Conservation (phyloP, 345 rosid genomes). For the Pistacia vera region DNA sequence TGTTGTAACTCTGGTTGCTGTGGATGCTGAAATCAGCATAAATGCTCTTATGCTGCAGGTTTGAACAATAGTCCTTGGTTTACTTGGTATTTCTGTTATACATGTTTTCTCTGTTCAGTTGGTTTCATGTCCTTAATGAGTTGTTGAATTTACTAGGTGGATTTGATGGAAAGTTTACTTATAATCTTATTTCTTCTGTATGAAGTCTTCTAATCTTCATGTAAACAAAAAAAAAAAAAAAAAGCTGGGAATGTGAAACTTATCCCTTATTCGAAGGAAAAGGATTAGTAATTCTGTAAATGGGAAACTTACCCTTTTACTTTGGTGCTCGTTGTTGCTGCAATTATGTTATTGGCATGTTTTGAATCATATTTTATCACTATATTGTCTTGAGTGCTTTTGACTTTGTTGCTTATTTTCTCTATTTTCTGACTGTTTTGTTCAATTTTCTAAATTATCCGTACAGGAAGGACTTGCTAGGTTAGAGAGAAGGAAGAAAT, state of each 20-base stretch:
- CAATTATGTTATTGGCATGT: too few species aligned
- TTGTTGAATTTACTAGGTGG: background rate
- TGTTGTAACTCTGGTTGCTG: constrained; percentile 68
- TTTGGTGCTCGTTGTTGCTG: too few species aligned
- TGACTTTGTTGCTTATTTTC: background rate
- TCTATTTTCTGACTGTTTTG: background rate
- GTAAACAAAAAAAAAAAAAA: background rate
- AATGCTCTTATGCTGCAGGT: constrained; percentile 95
- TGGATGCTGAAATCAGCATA: constrained; percentile 75
- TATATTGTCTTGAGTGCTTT: too few species aligned
- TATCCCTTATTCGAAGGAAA: background rate
- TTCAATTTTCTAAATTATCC: constrained; percentile 5
- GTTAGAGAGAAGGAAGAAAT: constrained; percentile 79
- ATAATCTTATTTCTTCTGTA: background rate
- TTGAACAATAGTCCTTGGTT: constrained; percentile 4
- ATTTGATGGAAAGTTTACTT: background rate
- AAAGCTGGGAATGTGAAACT: background rate
- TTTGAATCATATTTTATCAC: too few species aligned
- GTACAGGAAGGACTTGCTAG: constrained; percentile 91
- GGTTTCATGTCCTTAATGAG: background rate
- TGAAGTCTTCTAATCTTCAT: background rate
- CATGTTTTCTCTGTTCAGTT: background rate
- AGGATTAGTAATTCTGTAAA: too few species aligned
- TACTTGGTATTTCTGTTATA: background rate
- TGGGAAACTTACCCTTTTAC: background rate